Base-by-base conservation (phyloP, 163 green algal species). In the Scenedesmus sp. region DNA sequence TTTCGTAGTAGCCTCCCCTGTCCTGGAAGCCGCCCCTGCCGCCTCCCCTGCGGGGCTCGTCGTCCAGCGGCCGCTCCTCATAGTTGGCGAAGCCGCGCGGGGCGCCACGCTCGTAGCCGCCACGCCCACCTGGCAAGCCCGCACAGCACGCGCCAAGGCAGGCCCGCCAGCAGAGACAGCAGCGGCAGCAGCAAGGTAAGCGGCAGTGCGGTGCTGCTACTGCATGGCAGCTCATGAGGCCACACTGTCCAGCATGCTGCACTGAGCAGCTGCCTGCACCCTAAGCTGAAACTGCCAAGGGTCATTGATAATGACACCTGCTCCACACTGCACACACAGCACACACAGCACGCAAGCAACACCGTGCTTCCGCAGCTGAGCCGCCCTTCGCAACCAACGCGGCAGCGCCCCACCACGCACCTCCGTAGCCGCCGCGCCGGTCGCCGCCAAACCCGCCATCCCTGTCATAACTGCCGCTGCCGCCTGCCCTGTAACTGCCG, bases 21-120 rank as follows among this genome's bases (percentile, higher is more conserved):
- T 81, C 72, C 33, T 76, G 68, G 68, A 68, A 91, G 22, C 87
- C 87, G 43, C 85, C 46, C 20, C 80, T 42, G 46, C 80, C 40
- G 30, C 86, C 35, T 43, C 49, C 40, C 22, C 86, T 53, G 72
- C 86, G 43, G 16, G 46, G 24, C 22, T 81, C 73, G 33, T 85
- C 86, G 1, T 70, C 42, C 16, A 44, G n/a, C 35, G 26, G 40
- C 13, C 86, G 86, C 86, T 90, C 86, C 73, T 90, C 86, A 26
- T 90, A 90, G 86, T 85, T 85, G 51, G 33, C 35, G 72, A 90
- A 90, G 46, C 86, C 86, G 10, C 85, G 85, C 26, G 65, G 65
- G 9, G 84, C 26, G 40, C 83, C 83, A 26, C 82, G 26, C 35
- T 61, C 82, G 15, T 26, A 35, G 18, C 33, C 26, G 80, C 73